A percentile compares a stretch with the other conserved stretches of the same genome.
Evolutionary conservation across 192 early-diverging fungal genomes (phyloP).

Genomic region (Coemansia sp.): DNA sequence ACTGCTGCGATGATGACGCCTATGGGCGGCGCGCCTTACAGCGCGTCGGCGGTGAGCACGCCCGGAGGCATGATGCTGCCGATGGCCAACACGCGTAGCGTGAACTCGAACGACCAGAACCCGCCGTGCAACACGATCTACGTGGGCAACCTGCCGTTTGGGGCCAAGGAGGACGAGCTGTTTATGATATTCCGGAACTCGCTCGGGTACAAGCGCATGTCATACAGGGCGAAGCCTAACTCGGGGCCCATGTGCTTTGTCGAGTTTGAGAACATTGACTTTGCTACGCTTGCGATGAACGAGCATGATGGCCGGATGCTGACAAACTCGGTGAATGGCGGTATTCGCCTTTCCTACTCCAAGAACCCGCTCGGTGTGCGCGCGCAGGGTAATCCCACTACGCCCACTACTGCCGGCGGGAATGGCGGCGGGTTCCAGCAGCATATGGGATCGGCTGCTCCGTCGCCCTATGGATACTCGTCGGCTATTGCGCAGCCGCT

Average conservation of each 20-base stretch:
- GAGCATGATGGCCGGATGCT: conserved; percentile 86
- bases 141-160: conserved; percentile 91
- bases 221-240: conserved; percentile 83
- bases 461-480: conserved; percentile 36
- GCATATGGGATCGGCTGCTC: conserved; percentile 8
- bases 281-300: conserved; percentile 84
- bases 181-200: conserved; percentile 77
- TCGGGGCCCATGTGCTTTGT: conserved; percentile 98
- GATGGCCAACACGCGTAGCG: conserved; percentile 57
- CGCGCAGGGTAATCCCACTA: conserved; percentile 48
- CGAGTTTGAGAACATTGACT: conserved; percentile 95
- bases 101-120: conserved; percentile 85
- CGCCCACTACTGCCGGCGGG: conserved; percentile 4
- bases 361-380: conserved; percentile 97
- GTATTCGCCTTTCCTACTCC: conserved; percentile 93
- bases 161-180: conserved; percentile 90
- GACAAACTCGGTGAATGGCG: conserved; percentile 85
- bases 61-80: conserved; percentile 48
- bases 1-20: conserved; percentile 35
- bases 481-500: conserved; percentile 19
- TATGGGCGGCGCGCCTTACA: conserved; percentile 42
- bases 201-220: conserved; percentile 88
- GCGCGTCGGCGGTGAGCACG: conserved; percentile 27
- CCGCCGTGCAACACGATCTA: conserved; percentile 99
- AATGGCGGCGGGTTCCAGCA: conserved; percentile 18